phyloP scores from a whole-genome alignment of 768 basidiomycete genomes.

The Sporobolomyces pararoseus region DNA sequence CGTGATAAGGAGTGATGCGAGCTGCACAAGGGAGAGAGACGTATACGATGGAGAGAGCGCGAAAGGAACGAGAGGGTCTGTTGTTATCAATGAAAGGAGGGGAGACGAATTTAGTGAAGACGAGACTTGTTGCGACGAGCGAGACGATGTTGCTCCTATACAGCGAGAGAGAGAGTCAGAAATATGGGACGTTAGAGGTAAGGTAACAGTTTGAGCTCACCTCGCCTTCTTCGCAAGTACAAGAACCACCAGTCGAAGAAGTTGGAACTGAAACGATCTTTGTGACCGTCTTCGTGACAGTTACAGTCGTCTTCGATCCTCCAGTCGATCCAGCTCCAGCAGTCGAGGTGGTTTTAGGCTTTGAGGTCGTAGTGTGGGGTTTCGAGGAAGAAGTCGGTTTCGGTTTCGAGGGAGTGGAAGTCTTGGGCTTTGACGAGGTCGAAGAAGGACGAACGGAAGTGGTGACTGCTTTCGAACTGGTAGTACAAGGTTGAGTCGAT shows the following conservation, averaged over 20 bases:
- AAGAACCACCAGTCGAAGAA: not conserved
- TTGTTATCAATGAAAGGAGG: too few relatives aligned
- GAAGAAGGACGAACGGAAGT: not conserved
- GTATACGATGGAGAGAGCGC: too few relatives aligned
- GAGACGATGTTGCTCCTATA: constrained; percentile 4
- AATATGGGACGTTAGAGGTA: not conserved
- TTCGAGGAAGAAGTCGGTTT: not conserved
- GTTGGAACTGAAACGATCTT: constrained; percentile 3
- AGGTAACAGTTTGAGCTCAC: not conserved
- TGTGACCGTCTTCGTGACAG: constrained; percentile 16
- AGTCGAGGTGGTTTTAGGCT: not conserved
- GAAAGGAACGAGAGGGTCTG: too few relatives aligned
- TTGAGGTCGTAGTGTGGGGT: not conserved
- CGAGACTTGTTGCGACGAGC: constrained; percentile 17
- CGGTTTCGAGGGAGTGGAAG: constrained; percentile 3
- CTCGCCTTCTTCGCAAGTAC: not conserved
- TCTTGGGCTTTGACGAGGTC: not conserved
- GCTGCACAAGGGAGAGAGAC: too few relatives aligned
- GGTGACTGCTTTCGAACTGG: not conserved
- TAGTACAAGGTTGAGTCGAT: not conserved
- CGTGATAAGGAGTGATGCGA: too few relatives aligned
- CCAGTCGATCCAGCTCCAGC: not conserved
- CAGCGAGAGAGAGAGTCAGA: not conserved
- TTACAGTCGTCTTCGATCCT: not conserved
- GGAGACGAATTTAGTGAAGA: not conserved